phyloP scores from a whole-genome alignment of 345 rosid genomes.

The Rhizophora mangle region DNA sequence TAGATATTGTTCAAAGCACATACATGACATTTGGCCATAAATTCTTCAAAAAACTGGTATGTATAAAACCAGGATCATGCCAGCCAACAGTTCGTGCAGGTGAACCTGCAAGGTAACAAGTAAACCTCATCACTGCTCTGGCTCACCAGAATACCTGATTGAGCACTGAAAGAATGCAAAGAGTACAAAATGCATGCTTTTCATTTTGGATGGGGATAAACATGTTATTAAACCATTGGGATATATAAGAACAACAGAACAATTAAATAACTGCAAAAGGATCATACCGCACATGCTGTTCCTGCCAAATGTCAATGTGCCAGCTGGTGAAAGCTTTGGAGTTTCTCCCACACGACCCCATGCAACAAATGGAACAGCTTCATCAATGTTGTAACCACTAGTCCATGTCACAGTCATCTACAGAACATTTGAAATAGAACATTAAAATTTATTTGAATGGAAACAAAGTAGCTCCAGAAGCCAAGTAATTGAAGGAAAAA shows the following conservation, averaged over 20 bases:
- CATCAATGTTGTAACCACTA: slow-evolving; percentile 75
- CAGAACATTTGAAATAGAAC: slow-evolving; percentile 16
- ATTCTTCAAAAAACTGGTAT: slow-evolving; percentile 66
- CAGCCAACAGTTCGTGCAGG: slow-evolving; percentile 83
- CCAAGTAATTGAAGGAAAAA: neutral
- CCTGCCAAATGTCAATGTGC: slow-evolving; percentile 63
- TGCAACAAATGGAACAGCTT: slow-evolving; percentile 73
- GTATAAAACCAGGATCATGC: slow-evolving; percentile 85
- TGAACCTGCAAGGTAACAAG: slow-evolving; percentile 41
- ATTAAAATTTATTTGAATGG: neutral
- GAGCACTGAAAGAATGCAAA: neutral
- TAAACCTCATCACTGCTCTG: neutral
- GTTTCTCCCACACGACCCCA: slow-evolving; percentile 58
- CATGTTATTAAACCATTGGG: neutral
- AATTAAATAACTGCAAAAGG: neutral
- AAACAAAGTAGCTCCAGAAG: neutral
- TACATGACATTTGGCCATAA: slow-evolving; percentile 75
- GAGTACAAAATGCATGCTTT: neutral
- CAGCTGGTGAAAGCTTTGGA: slow-evolving; percentile 61
- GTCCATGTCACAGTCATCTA: slow-evolving; percentile 99
- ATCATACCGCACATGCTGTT: slow-evolving; percentile 91
- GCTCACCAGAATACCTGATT: neutral
- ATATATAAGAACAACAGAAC: neutral
- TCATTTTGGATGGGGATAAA: neutral
- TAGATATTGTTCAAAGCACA: slow-evolving; percentile 13